Base-by-base conservation (phyloP, 2,329 filamentous ascomycete genomes). In the Hypoxylon sp. region DNA sequence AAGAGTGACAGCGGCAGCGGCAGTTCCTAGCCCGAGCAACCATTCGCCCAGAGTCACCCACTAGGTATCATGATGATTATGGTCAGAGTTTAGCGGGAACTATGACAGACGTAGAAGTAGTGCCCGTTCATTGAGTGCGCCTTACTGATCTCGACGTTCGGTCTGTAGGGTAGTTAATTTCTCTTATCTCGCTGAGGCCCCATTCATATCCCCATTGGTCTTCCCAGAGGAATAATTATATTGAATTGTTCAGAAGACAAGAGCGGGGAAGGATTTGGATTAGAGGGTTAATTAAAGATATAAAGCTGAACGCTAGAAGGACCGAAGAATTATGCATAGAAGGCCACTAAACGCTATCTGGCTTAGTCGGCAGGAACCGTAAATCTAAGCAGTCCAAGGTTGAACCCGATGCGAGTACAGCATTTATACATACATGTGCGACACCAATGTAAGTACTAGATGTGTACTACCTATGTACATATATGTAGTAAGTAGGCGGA, bases 261-360 rank as follows among this genome's bases (percentile, higher is more conserved):
- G 44, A 52, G 60, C 59, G 65, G 66, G 57, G 36, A 53, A 45
- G 48, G 14, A 46, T 40, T 49, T 51, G 33, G 36, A 9, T 14
- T 28, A 32, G 18, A 52, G 20, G 32, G 38, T 24, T 26, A 24
- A 46, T 48, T 57, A 53, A 48, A 42, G 26, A 46, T 30, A 59
- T 63, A 51, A n/a, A 67, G 50, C 46, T 51, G 40, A 66, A 57
- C 76, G 76, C 77, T 78, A 78, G 76, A 78, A 77, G 73, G 64
- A 66, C 74, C 71, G 72, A 74, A 74, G 77, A 78, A 78, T 71
- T 62, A 70, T 77, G 74, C 74, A 76, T 72, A 66, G 76, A 78
- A 77, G 64, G 46, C 53, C 57, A 58, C 69, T 71, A 67, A 51
- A 54, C 66, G 56, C 52, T 42, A 64, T 62, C 30, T 16, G 33